phyloP scores from a whole-genome alignment of 257 asterid species.

The Gynochthodes officinalis region DNA sequence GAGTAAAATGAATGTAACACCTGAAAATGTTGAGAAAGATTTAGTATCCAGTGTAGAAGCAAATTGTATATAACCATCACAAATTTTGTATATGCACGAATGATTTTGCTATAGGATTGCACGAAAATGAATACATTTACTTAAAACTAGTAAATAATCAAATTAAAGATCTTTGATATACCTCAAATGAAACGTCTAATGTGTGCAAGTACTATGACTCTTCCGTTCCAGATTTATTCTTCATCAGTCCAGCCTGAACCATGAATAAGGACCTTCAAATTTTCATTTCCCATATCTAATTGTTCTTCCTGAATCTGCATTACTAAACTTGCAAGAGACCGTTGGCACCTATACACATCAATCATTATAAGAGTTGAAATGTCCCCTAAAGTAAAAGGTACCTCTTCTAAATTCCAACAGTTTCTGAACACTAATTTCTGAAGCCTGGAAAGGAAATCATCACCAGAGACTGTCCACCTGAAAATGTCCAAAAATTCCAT shows the following conservation, averaged over 20 bases:
- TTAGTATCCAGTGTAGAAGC: no score
- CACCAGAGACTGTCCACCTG: conserved; percentile 8
- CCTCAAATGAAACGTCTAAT: no score
- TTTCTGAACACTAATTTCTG: conserved; percentile 24
- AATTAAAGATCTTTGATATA: no score
- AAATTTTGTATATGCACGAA: no score
- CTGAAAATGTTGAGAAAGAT: no score
- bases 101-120: no score
- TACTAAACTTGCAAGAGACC: conserved; percentile 12
- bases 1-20: no score
- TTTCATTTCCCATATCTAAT: conserved; percentile 19
- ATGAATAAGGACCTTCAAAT: conserved; percentile 13
- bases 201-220: no score
- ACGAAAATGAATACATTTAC: no score
- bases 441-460: conserved; percentile 19
- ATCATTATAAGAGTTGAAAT: conserved; percentile 25
- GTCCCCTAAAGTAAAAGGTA: conserved; percentile 24
- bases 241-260: background rate
- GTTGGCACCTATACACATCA: conserved; percentile 20
- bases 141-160: no score
- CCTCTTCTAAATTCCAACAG: conserved; percentile 16
- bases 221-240: background rate
- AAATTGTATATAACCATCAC: no score
- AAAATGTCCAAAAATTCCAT: background rate
- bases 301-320: conserved; percentile 30